Evolutionary conservation across 75 land plant genomes (phyloP).

Genomic region (Cupressus sempervirens): DNA sequence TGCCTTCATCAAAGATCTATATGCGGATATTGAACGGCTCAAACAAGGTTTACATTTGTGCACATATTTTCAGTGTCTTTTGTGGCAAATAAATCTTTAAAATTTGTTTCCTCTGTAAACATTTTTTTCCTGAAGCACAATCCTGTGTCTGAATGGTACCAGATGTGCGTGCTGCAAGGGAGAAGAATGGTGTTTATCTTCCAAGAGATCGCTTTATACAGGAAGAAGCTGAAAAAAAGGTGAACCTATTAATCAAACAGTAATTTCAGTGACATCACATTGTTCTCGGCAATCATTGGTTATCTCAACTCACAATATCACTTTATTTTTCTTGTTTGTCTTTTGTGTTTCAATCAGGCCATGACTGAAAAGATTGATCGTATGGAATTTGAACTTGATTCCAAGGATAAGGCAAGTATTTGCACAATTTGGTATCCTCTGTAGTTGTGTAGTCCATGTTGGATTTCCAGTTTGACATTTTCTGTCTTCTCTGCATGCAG

Average conservation of each 20-base stretch:
- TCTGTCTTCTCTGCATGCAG: slow-evolving; percentile 1
- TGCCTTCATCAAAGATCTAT: slow-evolving; percentile 88
- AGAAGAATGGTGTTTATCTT: slow-evolving; percentile 56
- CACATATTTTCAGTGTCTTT: background rate
- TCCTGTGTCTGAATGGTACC: slow-evolving; percentile 14
- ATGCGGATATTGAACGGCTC: slow-evolving; percentile 80
- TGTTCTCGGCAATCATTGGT: background rate
- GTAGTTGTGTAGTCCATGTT: background rate
- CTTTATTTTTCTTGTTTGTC: background rate
- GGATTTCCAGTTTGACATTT: background rate
- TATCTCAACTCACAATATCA: background rate
- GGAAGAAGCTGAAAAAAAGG: slow-evolving; percentile 53
- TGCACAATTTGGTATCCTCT: background rate
- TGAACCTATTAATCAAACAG: background rate
- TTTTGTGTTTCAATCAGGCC: slow-evolving; percentile 21
- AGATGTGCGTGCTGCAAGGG: slow-evolving; percentile 60
- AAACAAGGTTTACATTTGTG: slow-evolving; percentile 59
- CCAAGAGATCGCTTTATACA: slow-evolving; percentile 47
- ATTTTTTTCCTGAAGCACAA: background rate
- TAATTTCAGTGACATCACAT: background rate
- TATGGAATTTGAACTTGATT: slow-evolving; percentile 41
- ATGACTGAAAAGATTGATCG: slow-evolving; percentile 42
- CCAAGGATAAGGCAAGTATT: slow-evolving; percentile 35
- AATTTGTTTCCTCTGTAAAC: background rate
- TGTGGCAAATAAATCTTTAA: background rate